Evolutionary conservation across 306 rosid genomes (phyloP), one percentile per base, ranked within the genome.

Genomic region (Canavalia ensiformis): DNA sequence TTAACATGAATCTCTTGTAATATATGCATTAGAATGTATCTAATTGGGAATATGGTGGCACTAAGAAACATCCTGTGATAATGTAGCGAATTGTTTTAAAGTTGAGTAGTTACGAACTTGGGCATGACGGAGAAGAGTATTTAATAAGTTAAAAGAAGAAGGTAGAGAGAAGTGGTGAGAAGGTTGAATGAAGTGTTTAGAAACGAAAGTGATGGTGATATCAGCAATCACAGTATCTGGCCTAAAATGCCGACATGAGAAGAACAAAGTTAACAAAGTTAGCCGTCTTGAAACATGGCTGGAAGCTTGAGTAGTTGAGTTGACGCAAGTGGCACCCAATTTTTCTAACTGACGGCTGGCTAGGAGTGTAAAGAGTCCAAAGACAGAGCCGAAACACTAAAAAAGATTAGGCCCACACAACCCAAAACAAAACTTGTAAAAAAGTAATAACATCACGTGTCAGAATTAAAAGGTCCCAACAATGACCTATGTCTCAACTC

Each of bases 371-470:
- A 45, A 77, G 6, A 47, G 60, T n/a, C 68, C 50, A 74, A 29
- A 29, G 0, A 30, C 59, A 29, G 34, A 68, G 75, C 76, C 66
- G 55, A 37, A 80, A 70, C 46, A 30, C 3, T 34, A 1, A 42
- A 63, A 47, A 72, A 63, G 25, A 0, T 5, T 30, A 33, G 87
- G 35, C 62, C 84, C 84, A 49, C 76, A 13, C 13, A 41, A 4
- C 68, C 31, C 46, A 1, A 55, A 59, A 42, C 39, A 5, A 8
- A 47, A 64, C 4, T 37, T 7, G 1, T 0, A 56, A 29, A 44
- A 75, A 18, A 29, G 34, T 8, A 70, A 4, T 57, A 67, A 2
- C 28, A 6, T 62, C 88, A 84, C 88, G 88, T 76, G 84, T 63
- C 11, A 31, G 5, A 80, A 74, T 34, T 51, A 4, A 47, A 8